Evolutionary conservation across 2,329 filamentous ascomycete genomes (phyloP), one percentile per base, ranked within the genome.

Genomic region (Endoconidiophora laricicola): DNA sequence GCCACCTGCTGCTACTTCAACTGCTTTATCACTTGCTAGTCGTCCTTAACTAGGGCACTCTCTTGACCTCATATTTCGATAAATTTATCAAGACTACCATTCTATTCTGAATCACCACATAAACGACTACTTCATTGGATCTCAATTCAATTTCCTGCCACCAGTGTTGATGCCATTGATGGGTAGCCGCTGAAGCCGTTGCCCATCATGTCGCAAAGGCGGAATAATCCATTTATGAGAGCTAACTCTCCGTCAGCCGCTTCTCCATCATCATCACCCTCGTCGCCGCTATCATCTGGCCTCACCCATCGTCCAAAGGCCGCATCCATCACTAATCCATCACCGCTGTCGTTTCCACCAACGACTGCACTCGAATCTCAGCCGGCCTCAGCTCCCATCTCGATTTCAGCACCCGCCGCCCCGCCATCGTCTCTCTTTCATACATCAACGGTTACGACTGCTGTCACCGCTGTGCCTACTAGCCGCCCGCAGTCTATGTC

Each of bases 161-260:
- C 22, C 10, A 22, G 33, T 37, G n/a, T 37, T 46, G 36, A 46
- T 24, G 44, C 33, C 16, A 18, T 37, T 38, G 6, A 29, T 33
- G 26, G 26, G 26, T 33, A 33, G 26, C 7, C 26, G 26, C 12
- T 33, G 26, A 33, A 33, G 26, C 26, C 5, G 26, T 33, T 33
- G 3, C 26, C 26, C 26, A 10, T 33, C 12, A 33, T 76, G 64
- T 76, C 80, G 57, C 76, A 81, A 62, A 84, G 81, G 69, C 81
- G 86, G 59, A 83, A 79, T 62, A 90, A 86, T 66, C 83, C 85
- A 14, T 93, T 94, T 62, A 72, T 74, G 54, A 76, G 86, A 60
- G 78, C 78, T 48, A 68, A 72, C 42, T 81, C 83, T 14, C 73
- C 81, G n/a, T 22, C 43, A n/a, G 45, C 52, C 44, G 39, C 39